Evolutionary conservation across 1,139 yeast species (phyloP), one percentile per base, ranked within the genome.

Genomic region (Saccharomyces hybrid): DNA sequence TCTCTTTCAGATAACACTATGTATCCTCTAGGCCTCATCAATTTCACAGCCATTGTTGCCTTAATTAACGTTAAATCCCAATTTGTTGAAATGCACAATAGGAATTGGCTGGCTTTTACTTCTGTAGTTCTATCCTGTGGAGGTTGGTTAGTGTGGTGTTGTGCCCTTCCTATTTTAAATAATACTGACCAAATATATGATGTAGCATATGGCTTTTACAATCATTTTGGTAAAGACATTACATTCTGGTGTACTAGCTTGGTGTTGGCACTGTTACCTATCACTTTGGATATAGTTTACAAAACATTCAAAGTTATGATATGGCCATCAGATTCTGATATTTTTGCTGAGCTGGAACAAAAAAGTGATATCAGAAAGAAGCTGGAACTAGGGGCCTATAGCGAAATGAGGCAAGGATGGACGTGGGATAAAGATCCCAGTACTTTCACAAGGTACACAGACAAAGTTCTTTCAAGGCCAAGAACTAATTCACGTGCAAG

Each of bases 141-240:
- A 16, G 99, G 98, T 0, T 95, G 95, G 83, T 75, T 85, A n/a
- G 60, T 84, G 5, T 93, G 97, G 96, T 84, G 88, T 68, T 77
- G 87, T 56, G 70, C 90, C 48, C 79, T 93, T 55, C 88, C 93
- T 68, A 78, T 77, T 6, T 72, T 91, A 23, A 86, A 88, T 67
- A 73, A 82, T 51, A 71, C 77, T 25, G 79, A 78, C 56, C 79
- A 81, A 0, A 87, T 88, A 20, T 93, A 83, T 68, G 87, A 81
- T 67, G 97, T 88, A 4, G 76, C 78, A 11, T 77, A 81, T 59
- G 95, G 93, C 0, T 74, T 93, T 50, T 72, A 79, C 52, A 71
- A 79, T 54, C 80, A 81, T 49, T 90, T 89, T 75, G 99, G 99
- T 11, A 72, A 63, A 25, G 97, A 93, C 65, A 70, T 76, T 25